A percentile compares a stretch with the other conserved stretches of the same genome.
Conservation (phyloP, 2,329 filamentous ascomycete species). For the Penicillium italicum region DNA sequence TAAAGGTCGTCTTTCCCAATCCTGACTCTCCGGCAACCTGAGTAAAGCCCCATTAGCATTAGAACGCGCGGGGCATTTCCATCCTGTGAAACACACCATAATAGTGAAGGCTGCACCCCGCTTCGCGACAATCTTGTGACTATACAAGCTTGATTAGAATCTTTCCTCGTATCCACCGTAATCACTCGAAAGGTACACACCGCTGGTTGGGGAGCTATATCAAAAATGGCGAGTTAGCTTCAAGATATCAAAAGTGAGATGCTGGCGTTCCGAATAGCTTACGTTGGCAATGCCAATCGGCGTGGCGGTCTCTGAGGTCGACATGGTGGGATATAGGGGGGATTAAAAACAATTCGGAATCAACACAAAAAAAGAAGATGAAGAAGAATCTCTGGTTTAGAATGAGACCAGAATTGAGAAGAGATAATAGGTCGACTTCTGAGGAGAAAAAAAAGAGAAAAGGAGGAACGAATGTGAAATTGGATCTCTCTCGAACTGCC, state of each 20-base stretch:
- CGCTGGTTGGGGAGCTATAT: constrained; percentile 65
- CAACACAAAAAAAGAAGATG: constrained; percentile 18
- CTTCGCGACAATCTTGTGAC: constrained; percentile 70
- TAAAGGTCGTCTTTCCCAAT: constrained; percentile 98
- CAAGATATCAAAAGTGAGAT: background rate
- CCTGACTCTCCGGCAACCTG: constrained; percentile 98
- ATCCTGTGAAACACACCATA: constrained; percentile 65
- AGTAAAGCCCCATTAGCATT: constrained; percentile 25
- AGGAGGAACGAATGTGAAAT: constrained; percentile 9
- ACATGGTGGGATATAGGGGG: constrained; percentile 47
- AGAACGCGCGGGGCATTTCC: background rate
- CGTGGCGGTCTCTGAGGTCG: constrained; percentile 57
- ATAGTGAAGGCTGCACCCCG: constrained; percentile 98
- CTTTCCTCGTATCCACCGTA: constrained; percentile 4
- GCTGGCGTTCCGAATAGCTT: constrained; percentile 37
- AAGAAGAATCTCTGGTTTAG: constrained; percentile 13
- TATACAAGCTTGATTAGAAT: constrained; percentile 35
- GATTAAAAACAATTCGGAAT: constrained; percentile 18
- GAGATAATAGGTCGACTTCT: constrained; percentile 9
- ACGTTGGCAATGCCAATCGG: constrained; percentile 74
- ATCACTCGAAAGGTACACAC: constrained; percentile 49
- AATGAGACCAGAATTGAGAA: constrained; percentile 12
- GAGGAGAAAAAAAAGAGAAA: constrained; percentile 18
- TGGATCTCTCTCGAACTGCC: constrained; percentile 13
- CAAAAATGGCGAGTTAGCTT: constrained; percentile 14